Evolutionary conservation across 495 filamentous ascomycete species (phyloP).

Genomic region (Staphylotrichum tortipilum): DNA sequence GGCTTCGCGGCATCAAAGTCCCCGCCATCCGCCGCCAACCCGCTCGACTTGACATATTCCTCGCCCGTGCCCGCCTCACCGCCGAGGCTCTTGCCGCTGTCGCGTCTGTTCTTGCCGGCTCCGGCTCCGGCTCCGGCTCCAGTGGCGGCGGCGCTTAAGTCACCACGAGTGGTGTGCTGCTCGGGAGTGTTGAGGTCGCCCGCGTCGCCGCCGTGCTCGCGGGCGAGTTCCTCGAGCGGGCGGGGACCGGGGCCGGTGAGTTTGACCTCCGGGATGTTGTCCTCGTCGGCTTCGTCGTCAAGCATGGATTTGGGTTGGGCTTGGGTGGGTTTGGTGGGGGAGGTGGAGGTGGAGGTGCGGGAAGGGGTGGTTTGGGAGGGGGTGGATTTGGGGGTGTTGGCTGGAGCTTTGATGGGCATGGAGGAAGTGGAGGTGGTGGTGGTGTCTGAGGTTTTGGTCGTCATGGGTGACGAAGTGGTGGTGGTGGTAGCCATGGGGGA

Average conservation of each 20-base stretch:
- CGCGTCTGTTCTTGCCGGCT: background rate
- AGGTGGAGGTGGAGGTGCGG: background rate
- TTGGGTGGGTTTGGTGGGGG: background rate
- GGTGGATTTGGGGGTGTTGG: too few species aligned
- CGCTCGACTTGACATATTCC: conserved; percentile 46
- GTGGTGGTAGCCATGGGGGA: too few species aligned
- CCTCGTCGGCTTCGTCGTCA: conserved; percentile 20
- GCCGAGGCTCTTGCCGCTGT: conserved; percentile 2
- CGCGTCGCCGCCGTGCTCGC: conserved; percentile 36
- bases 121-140: background rate
- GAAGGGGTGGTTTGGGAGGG: too few species aligned
- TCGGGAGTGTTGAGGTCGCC: conserved; percentile 15
- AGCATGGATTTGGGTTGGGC: too few species aligned
- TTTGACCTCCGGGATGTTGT: conserved; percentile 24
- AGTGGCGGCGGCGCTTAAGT: background rate
- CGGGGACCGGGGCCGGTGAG: conserved; percentile 36
- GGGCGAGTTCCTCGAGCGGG: conserved; percentile 32
- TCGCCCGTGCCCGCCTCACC: conserved; percentile 33
- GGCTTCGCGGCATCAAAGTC: conserved; percentile 57
- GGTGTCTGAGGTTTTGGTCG: too few species aligned
- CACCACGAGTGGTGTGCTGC: too few species aligned
- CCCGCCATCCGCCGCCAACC: conserved; percentile 51
- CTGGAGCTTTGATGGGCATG: too few species aligned
- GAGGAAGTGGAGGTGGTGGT: too few species aligned
- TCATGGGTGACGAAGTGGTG: too few species aligned